Base-by-base conservation (phyloP, 768 basidiomycete species). In the Udeniomyces megalosporus region DNA sequence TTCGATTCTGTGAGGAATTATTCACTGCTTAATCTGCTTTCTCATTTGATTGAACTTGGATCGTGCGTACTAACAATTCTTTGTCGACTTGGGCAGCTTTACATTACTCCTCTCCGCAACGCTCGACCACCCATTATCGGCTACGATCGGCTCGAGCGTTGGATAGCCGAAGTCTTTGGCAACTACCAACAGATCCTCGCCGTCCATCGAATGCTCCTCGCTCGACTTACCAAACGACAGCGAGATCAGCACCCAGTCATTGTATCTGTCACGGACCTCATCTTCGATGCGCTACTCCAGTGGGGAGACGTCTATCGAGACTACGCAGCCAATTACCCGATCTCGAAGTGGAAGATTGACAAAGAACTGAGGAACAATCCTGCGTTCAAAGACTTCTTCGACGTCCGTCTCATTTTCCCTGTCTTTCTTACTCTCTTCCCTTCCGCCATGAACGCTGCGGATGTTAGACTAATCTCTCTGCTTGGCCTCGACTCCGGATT, bases 101-200 rank as follows among this genome's bases (percentile, higher is more conserved):
- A 86, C 68, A 79, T 80, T 78, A 49, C 66, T 28, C 70, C 71
- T 10, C 65, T 74, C 0, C 64, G 71, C 12, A 52, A 66, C 28
- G 70, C 73, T 15, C 69, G 71, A 82, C 89, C 65, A 81, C 86
- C n/a, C 84, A 91, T 75, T 88, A 91, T 73, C 67, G 71, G 31
- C 62, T 67, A 35, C 67, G 72, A 63, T 22, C 46, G 55, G 14
- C 44, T 63, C 49, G 55, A 63, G 24, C 15, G 31, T 20, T 63
- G 55, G 20, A 58, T 63, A 47, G 46, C 31, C 12, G 61, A 63
- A 10, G 61, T 63, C 5, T 63, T 63, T n/a, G 52, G 53, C 35
- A 63, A 63, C 55, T 63, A 57, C 55, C 26, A 32, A 10, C 55
- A 57, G n/a, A 59, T 74, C 10, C 65, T 72, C 3, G 70, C 71